These are phyloP conservation scores for Termitomyces sp. DNA, from an alignment of 768 basidiomycete genomes.

Conservation along the genomic window DNA sequence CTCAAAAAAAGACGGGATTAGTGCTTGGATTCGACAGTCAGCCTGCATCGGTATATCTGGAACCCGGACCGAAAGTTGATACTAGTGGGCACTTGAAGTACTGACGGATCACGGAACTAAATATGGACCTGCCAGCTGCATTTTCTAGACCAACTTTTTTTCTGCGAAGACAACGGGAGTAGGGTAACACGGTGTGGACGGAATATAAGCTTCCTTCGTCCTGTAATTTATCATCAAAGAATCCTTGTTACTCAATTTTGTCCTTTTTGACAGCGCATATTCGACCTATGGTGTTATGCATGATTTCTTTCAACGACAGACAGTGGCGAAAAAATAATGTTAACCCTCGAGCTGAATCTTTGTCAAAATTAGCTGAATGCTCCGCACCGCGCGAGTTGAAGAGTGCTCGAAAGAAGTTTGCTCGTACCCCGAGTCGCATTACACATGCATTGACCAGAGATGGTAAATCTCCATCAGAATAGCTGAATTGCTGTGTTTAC, in stretches of 20 bases:
- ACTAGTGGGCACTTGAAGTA: neutral
- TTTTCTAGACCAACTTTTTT: neutral
- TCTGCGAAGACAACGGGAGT: conserved; percentile 7
- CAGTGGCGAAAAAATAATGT: neutral
- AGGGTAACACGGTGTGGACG: neutral
- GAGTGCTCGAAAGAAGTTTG: no score
- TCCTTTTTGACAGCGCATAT: neutral
- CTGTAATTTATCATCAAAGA: neutral
- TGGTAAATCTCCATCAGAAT: neutral
- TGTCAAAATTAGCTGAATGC: no score
- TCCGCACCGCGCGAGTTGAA: neutral
- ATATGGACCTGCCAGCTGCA: neutral
- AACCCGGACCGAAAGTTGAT: neutral
- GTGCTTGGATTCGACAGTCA: neutral
- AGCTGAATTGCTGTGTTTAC: neutral
- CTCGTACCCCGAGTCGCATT: neutral
- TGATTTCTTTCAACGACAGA: neutral
- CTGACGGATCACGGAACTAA: conserved; percentile 4
- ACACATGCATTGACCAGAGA: neutral
- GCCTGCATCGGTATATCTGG: neutral
- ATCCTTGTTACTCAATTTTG: neutral
- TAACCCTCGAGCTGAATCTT: no score
- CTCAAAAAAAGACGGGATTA: no score
- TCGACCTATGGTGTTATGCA: neutral
- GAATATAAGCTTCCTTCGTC: neutral